phyloP scores from a whole-genome alignment of 129 eudicot genomes.

The Saussurea involucrata region DNA sequence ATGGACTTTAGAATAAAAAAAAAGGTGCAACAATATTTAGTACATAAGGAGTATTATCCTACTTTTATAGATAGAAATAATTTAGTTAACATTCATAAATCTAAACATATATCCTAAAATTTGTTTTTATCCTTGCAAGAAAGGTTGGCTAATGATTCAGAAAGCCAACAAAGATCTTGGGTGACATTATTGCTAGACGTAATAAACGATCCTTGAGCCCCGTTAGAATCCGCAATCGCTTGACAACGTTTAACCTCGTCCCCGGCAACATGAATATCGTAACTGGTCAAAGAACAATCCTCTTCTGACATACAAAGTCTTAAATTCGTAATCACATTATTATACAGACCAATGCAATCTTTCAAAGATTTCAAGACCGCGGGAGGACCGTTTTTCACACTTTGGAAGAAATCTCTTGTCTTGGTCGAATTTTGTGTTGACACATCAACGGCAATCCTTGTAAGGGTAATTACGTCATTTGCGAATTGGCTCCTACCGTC shows the following conservation, averaged over 20 bases:
- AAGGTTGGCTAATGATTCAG: slow-evolving; percentile 6
- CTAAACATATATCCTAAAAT: not conserved
- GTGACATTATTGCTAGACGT: not conserved
- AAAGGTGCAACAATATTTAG: no score
- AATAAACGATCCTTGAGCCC: slow-evolving; percentile 27
- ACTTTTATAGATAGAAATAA: not conserved
- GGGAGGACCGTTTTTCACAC: slow-evolving; percentile 4
- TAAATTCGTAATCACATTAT: not conserved
- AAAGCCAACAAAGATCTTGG: not conserved
- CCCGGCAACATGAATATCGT: slow-evolving; percentile 17
- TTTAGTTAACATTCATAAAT: not conserved
- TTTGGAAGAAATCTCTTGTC: slow-evolving; percentile 5
- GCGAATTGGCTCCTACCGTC: slow-evolving; percentile 11
- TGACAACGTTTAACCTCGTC: slow-evolving; percentile 28
- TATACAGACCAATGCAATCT: slow-evolving; percentile 1
- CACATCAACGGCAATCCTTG: not conserved
- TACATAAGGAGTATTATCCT: not conserved
- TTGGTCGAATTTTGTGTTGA: slow-evolving; percentile 5
- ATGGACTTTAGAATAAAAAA: no score
- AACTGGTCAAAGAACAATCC: not conserved
- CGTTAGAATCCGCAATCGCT: not conserved
- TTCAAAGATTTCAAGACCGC: slow-evolving; percentile 1
- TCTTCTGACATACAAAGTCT: slow-evolving; percentile 9
- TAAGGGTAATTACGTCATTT: not conserved
- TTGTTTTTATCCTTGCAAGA: not conserved